Conservation (phyloP, 345 rosid genomes). For the Lepidium africanum region DNA sequence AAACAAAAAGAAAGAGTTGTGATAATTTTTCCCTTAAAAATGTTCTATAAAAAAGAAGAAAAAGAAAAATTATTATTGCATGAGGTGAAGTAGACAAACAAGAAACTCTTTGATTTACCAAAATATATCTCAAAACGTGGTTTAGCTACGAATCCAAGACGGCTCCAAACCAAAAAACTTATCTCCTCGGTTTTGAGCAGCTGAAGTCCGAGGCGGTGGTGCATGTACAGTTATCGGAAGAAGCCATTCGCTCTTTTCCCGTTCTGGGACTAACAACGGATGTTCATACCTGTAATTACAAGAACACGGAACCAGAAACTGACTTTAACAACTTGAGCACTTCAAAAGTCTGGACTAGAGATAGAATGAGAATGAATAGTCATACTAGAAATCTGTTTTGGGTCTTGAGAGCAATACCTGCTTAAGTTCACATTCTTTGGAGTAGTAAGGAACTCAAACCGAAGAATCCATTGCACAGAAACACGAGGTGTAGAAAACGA, state of each 20-base stretch:
- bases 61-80: neutral
- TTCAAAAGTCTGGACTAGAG: neutral
- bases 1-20: neutral
- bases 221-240: conserved; percentile 92
- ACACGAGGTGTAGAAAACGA: conserved; percentile 78
- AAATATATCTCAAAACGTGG: neutral
- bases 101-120: conserved; percentile 1
- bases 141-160: conserved; percentile 47
- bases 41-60: neutral
- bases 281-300: conserved; percentile 64
- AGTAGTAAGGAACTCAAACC: conserved; percentile 84
- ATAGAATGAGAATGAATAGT: neutral
- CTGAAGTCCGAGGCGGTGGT: conserved; percentile 55
- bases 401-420: conserved; percentile 40
- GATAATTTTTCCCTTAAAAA: neutral
- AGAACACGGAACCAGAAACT: conserved; percentile 1
- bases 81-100: neutral
- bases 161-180: conserved; percentile 63
- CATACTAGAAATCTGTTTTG: neutral
- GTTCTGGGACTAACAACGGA: conserved; percentile 70
- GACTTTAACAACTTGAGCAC: neutral
- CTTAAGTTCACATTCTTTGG: conserved; percentile 73
- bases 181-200: conserved; percentile 47
- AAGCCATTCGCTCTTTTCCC: conserved; percentile 89
- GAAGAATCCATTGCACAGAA: conserved; percentile 81